Conservation (phyloP, 192 early-diverging fungal species). For the Backusella macrospora region DNA sequence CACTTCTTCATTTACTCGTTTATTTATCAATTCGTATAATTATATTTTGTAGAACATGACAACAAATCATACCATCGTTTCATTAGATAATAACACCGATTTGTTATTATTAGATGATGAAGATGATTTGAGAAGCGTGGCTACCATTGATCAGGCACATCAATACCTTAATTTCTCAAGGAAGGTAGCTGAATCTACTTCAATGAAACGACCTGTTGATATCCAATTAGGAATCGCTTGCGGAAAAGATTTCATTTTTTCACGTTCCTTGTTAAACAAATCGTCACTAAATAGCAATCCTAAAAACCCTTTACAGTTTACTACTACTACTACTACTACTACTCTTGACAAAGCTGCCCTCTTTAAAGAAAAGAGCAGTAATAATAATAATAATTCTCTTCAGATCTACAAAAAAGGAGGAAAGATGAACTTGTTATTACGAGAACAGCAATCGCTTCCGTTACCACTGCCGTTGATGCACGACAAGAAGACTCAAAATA, state of each 20-base stretch:
- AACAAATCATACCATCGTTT: neutral
- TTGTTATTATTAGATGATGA: neutral
- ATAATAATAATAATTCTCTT: neutral
- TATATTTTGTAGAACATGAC: neutral
- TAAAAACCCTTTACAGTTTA: too few relatives aligned
- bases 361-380: neutral
- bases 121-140: neutral
- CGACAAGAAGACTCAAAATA: neutral
- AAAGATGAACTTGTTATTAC: neutral
- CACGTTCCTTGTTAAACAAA: neutral
- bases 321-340: too few relatives aligned
- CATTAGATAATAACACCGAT: neutral
- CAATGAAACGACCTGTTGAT: constrained; percentile 21
- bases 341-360: neutral
- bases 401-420: neutral
- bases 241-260: neutral
- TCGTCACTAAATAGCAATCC: too few relatives aligned
- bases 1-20: neutral
- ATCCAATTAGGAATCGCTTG: constrained; percentile 25
- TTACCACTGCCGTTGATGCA: neutral
- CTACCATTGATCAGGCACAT: constrained; percentile 2
- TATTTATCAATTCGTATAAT: neutral
- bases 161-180: constrained; percentile 18
- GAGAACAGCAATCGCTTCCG: neutral
- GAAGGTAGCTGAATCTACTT: neutral